phyloP scores from a whole-genome alignment of 2,329 filamentous ascomycete genomes.

The Trichophaea hybrida region DNA sequence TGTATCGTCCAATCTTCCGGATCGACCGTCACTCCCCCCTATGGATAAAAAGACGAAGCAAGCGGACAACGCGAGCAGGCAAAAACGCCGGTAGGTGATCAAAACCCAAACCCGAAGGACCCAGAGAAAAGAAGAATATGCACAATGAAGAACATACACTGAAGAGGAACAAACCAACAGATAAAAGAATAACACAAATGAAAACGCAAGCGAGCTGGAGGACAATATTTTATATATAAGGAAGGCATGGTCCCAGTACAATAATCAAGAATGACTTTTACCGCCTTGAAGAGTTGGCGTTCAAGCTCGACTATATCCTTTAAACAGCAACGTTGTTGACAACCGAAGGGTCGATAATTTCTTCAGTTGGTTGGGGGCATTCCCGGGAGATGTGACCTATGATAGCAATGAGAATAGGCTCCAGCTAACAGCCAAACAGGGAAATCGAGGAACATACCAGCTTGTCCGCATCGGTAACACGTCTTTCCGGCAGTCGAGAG shows the following conservation, averaged over 20 bases:
- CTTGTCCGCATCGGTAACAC: slow-evolving; percentile 93
- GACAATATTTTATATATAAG: neutral
- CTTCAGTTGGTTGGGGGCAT: slow-evolving; percentile 51
- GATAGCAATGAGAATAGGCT: slow-evolving; percentile 2
- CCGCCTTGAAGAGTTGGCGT: neutral
- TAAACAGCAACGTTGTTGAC: slow-evolving; percentile 5
- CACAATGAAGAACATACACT: slow-evolving; percentile 1
- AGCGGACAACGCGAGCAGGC: neutral
- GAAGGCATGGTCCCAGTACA: too few relatives aligned
- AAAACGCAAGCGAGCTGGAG: neutral
- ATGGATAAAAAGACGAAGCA: neutral
- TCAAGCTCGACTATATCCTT: neutral
- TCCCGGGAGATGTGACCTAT: slow-evolving; percentile 63
- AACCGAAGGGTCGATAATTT: slow-evolving; percentile 10
- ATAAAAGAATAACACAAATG: neutral
- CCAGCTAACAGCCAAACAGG: neutral
- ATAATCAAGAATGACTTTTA: neutral
- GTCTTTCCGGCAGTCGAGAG: slow-evolving; percentile 95
- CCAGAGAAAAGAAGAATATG: neutral
- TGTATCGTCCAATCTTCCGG: too few relatives aligned
- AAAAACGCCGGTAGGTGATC: neutral
- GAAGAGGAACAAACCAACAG: neutral
- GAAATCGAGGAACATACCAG: slow-evolving; percentile 38
- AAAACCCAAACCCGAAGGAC: neutral
- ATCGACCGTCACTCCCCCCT: neutral